Evolutionary conservation across 805 yeast genomes (phyloP), one percentile per base, ranked within the genome.

Genomic region (Myxozyma vanderwaltii): DNA sequence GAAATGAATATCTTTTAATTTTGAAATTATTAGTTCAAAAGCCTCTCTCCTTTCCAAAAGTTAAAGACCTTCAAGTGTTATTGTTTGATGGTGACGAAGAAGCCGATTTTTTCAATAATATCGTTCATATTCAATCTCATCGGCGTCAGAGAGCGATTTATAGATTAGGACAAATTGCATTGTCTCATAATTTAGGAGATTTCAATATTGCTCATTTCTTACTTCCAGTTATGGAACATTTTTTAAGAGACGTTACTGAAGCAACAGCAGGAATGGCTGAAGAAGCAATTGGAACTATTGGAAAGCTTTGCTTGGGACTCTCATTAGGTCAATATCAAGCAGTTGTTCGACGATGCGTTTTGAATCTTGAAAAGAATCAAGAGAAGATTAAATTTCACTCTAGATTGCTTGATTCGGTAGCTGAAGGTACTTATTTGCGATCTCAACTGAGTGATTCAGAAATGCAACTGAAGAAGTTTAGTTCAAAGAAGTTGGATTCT

Each of bases 131-230:
- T 38, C 99, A 92, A 75, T 68, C 86, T 8, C 90, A 86, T 69
- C 83, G 96, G 74, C 86, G 97, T 67, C 91, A 88, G 71, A 81
- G 91, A 67, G 96, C 98, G 0, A 79, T 92, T 23, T 81, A 83
- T 67, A 80, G 88, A 59, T 73, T 91, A 29, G 79, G 80, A 10
- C 83, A 78, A 4, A 67, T 79, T 44, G 80, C 83, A 4, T 58
- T 71, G 21, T 64, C 76, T 5, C 68, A 67, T 1, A 58, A 61
- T 6, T 72, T 91, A 5, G 72, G 81, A 0, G 82, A 82, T 26
- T 74, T 76, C 38, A 85, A 84, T 65, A 82, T 92, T 54, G 80
- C 96, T 0, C 94, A 89, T 68, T 91, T 86, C 70, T 68, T 94
- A 44, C 74, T 94, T 56, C 98, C 99, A 3, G 81, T 91, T 63